These are phyloP conservation scores for Clavispora asparagi DNA, from an alignment of 805 yeast species.

Conservation along the genomic window DNA sequence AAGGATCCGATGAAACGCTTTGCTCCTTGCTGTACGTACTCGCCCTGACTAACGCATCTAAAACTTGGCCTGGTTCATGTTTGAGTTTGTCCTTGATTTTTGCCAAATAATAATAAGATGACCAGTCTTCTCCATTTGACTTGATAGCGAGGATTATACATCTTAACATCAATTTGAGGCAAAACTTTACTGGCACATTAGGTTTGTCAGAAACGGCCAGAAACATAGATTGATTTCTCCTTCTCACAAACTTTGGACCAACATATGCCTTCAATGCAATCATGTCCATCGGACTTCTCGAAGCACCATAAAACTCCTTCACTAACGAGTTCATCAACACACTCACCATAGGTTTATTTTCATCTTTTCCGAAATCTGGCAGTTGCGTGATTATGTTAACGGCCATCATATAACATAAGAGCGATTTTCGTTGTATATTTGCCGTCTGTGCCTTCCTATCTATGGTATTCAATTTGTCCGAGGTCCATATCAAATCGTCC, in stretches of 20 bases:
- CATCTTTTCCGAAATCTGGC: not conserved
- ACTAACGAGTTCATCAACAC: slow-evolving; percentile 52
- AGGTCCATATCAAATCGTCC: slow-evolving; percentile 88
- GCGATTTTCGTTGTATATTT: slow-evolving; percentile 57
- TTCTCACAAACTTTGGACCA: slow-evolving; percentile 30
- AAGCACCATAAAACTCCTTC: slow-evolving; percentile 54
- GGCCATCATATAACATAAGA: slow-evolving; percentile 75
- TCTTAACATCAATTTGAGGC: slow-evolving; percentile 37
- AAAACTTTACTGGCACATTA: slow-evolving; percentile 16
- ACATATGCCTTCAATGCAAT: slow-evolving; percentile 46
- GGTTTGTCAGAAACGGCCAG: slow-evolving; percentile 19
- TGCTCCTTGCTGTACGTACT: slow-evolving; percentile 37
- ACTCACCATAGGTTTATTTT: slow-evolving; percentile 32
- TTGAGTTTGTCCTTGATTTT: slow-evolving; percentile 53
- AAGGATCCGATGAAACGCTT: slow-evolving; percentile 44
- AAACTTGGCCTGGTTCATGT: slow-evolving; percentile 22
- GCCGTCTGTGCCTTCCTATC: slow-evolving; percentile 63
- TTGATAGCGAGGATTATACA: slow-evolving; percentile 45
- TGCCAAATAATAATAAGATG: slow-evolving; percentile 49
- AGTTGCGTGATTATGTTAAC: slow-evolving; percentile 31
- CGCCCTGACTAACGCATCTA: slow-evolving; percentile 41
- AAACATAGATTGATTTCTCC: slow-evolving; percentile 20
- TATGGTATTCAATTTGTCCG: slow-evolving; percentile 65
- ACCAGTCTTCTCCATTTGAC: slow-evolving; percentile 52
- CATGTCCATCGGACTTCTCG: slow-evolving; percentile 60